A percentile compares a stretch with the other conserved stretches of the same genome.
Evolutionary conservation across 2,329 filamentous ascomycete species (phyloP).

Genomic region (Verticillium zaregamsianum): DNA sequence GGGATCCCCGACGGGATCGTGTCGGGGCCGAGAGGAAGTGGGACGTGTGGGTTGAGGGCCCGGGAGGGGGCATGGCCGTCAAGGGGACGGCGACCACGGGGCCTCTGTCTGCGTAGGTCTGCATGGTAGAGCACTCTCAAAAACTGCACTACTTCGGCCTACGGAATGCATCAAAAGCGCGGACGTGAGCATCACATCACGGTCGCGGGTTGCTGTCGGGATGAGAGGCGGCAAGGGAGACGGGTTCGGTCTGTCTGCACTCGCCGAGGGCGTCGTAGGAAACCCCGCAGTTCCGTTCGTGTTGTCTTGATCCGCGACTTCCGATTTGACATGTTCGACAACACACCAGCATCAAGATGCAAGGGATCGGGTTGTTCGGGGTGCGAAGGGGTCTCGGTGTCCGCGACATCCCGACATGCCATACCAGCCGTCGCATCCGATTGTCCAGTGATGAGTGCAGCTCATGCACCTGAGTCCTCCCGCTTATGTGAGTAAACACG

Average conservation of each 20-base stretch:
- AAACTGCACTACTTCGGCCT: too few species aligned
- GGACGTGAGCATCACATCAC: too few species aligned
- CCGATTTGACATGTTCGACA: background rate
- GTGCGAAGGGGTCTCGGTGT: background rate
- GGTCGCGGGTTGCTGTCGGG: too few species aligned
- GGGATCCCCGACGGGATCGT: slow-evolving; percentile 18
- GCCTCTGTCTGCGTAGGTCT: background rate
- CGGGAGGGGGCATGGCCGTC: slow-evolving; percentile 58
- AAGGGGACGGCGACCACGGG: slow-evolving; percentile 43
- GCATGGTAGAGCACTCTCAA: too few species aligned
- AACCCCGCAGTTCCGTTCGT: background rate
- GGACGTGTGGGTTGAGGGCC: slow-evolving; percentile 63
- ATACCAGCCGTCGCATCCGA: background rate
- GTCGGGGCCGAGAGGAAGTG: slow-evolving; percentile 33
- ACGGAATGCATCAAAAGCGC: too few species aligned
- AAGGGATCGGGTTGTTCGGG: background rate
- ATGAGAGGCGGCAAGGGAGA: too few species aligned
- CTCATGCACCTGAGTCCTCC: too few species aligned
- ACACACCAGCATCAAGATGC: background rate
- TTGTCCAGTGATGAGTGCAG: too few species aligned
- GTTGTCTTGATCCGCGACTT: background rate
- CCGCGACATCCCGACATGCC: background rate
- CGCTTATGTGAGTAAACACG: too few species aligned
- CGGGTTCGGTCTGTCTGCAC: too few species aligned
- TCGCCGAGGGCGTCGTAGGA: too few species aligned